These are phyloP conservation scores for Vaccinium corymbosum DNA, from an alignment of 148 eudicot genomes.

Conservation along the genomic window DNA sequence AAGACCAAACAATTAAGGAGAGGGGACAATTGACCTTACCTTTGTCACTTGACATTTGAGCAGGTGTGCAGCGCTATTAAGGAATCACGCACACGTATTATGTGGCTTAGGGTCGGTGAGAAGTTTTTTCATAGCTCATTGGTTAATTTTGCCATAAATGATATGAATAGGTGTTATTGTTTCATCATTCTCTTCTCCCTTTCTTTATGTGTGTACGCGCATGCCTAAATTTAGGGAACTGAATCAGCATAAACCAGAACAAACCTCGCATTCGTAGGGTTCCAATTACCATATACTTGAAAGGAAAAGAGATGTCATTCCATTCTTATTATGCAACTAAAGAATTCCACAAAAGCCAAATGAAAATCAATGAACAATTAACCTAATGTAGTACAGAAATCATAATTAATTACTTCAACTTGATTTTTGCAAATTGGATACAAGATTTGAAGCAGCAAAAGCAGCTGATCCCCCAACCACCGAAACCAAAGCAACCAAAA, in stretches of 20 bases:
- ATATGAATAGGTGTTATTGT: too few relatives aligned
- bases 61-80: too few relatives aligned
- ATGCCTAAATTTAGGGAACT: background rate
- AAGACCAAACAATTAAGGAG: too few relatives aligned
- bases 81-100: too few relatives aligned
- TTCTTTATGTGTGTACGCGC: too few relatives aligned
- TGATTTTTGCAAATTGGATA: slow-evolving; percentile 73
- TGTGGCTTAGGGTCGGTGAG: too few relatives aligned
- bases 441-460: slow-evolving; percentile 83
- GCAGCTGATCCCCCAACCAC: slow-evolving; percentile 87
- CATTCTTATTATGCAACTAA: background rate
- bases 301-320: background rate
- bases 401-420: slow-evolving; percentile 11
- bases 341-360: background rate
- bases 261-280: background rate
- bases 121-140: too few relatives aligned
- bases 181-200: too few relatives aligned
- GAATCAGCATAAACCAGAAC: background rate
- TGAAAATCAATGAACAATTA: background rate
- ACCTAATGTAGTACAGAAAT: background rate
- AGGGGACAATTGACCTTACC: too few relatives aligned
- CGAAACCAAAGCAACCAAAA: slow-evolving; percentile 55
- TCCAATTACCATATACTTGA: background rate
- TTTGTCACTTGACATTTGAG: too few relatives aligned
- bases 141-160: too few relatives aligned